A percentile compares a stretch with the other conserved stretches of the same genome.
These are phyloP conservation scores for Pseudogymnoascus sp. DNA, from an alignment of 2,329 filamentous ascomycete genomes.

Conservation along the genomic window DNA sequence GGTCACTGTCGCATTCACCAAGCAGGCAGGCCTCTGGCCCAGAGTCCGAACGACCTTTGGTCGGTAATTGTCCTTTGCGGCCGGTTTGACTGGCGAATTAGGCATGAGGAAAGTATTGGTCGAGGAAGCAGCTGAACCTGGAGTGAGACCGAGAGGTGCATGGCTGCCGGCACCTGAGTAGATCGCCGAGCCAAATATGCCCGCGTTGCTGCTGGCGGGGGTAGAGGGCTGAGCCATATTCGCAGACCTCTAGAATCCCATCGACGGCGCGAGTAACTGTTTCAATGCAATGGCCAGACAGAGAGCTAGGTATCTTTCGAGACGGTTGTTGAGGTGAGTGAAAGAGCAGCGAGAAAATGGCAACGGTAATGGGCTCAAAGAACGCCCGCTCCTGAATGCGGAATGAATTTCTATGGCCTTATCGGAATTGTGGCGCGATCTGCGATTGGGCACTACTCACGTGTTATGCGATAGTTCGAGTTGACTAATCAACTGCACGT, in stretches of 20 bases:
- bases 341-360: slow-evolving; percentile 1
- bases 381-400: neutral
- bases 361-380: neutral
- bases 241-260: slow-evolving; percentile 6
- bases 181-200: slow-evolving; percentile 39
- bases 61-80: slow-evolving; percentile 65
- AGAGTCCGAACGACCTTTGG: slow-evolving; percentile 74
- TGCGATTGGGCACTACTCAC: neutral
- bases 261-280: neutral
- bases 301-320: neutral
- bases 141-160: slow-evolving; percentile 28
- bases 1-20: slow-evolving; percentile 98
- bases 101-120: slow-evolving; percentile 88
- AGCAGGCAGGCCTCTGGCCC: slow-evolving; percentile 78
- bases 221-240: slow-evolving; percentile 40
- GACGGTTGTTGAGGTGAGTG: neutral
- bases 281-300: neutral
- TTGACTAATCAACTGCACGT: neutral
- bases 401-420: slow-evolving; percentile 8
- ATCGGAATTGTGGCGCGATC: slow-evolving; percentile 7
- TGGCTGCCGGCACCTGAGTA: slow-evolving; percentile 15
- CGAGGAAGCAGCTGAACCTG: slow-evolving; percentile 45
- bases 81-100: slow-evolving; percentile 65
- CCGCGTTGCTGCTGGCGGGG: slow-evolving; percentile 31
- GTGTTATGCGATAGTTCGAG: neutral